These are phyloP conservation scores for Nicotiana tomentosiformis DNA, from an alignment of 257 asterid species.

Conservation along the genomic window DNA sequence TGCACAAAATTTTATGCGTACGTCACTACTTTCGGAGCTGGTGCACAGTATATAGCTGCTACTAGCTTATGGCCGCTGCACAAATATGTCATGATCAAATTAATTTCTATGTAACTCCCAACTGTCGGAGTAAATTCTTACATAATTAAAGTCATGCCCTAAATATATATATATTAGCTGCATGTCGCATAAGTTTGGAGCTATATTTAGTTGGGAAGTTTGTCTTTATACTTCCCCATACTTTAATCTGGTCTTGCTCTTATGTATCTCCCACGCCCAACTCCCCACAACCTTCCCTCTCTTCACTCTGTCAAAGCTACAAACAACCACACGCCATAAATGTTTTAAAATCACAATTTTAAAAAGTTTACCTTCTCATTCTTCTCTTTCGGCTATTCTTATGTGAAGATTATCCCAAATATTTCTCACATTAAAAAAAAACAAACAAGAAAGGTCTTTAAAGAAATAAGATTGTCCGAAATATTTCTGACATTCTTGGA, in stretches of 20 bases:
- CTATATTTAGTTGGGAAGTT: neutral
- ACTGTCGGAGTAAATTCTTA: conserved; percentile 3
- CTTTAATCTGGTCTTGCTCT: neutral
- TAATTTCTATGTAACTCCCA: neutral
- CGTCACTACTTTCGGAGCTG: neutral
- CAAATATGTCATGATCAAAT: neutral
- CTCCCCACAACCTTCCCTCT: too few species aligned
- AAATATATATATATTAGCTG: neutral
- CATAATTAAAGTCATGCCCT: neutral
- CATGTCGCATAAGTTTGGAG: neutral
- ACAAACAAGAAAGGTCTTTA: too few species aligned
- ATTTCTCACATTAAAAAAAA: too few species aligned
- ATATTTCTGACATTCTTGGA: too few species aligned
- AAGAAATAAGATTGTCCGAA: too few species aligned
- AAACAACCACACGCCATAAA: neutral
- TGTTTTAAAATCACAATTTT: neutral
- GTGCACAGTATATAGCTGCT: neutral
- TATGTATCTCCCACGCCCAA: neutral
- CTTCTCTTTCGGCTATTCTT: too few species aligned
- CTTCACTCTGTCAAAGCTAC: neutral
- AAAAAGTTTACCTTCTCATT: too few species aligned
- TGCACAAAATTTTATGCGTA: too few species aligned
- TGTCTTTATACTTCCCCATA: neutral
- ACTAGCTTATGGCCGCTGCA: neutral
- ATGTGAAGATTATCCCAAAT: too few species aligned